Base-by-base conservation (phyloP, 768 basidiomycete species). In the Lentinula lateritia region DNA sequence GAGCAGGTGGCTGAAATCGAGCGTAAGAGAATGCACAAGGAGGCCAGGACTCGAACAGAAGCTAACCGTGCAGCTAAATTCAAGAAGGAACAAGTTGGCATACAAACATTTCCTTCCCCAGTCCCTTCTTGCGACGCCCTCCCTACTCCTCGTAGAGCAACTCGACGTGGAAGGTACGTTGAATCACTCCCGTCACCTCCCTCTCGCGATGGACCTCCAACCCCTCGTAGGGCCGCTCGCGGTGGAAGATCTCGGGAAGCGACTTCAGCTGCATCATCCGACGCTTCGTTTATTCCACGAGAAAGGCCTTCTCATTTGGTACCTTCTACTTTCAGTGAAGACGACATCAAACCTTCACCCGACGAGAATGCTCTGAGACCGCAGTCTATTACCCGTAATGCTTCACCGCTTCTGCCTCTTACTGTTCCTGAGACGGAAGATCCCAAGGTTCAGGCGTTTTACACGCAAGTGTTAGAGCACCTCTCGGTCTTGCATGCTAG, bases 401-500 rank as follows among this genome's bases (percentile, higher is more conserved):
- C 72, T 63, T 60, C 76, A 71, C 38, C 79, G 79, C 58, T 83
- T 7, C 78, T 81, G 6, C 75, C 73, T 7, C 70, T 91, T 36
- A 79, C 82, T 32, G 78, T 86, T n/a, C 90, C 92, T 0, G 82
- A 88, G 60, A 75, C 89, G 34, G 80, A 88, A 66, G 88, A 94
- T 67, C 84, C 84, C 57, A 86, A 83, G 50, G 85, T 96, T 67
- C 91, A 93, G 65, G 75, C 84, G 50, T 95, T 95, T 76, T 92
- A 95, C 73, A 80, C 89, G 59, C 91, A 95, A 71, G 87, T 95
- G 50, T 89, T 87, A 7, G 84, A 89, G 52, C 90, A 92, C 69
- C 82, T 95, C 60, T 61, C 88, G 66, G 80, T 82, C 48, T 85
- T 93, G 76, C 86, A 90, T 67, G 77, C 80, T 42, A 81, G 82